Percentiles rank a stretch among this genome's conserved stretches.
These are phyloP conservation scores for Ogataea ramenticola DNA, from an alignment of 805 yeast species.

Conservation along the genomic window DNA sequence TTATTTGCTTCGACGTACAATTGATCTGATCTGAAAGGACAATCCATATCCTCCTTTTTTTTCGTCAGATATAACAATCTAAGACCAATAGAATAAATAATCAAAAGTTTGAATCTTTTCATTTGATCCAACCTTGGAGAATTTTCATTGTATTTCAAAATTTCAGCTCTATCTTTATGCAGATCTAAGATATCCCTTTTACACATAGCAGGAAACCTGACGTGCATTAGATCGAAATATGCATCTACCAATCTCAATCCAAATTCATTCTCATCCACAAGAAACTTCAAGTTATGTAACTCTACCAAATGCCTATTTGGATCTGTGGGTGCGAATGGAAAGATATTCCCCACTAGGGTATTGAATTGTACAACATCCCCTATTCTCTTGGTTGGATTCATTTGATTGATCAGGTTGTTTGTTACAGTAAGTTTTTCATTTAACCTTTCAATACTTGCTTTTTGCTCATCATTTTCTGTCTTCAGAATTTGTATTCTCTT, in stretches of 20 bases:
- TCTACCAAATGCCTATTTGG: too few relatives aligned
- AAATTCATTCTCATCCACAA: constrained; percentile 8
- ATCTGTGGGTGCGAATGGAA: background rate
- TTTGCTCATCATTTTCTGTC: background rate
- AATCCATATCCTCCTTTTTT: background rate
- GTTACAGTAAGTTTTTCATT: background rate
- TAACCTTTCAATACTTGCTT: background rate
- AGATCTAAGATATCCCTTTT: constrained; percentile 2
- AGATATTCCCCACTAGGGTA: background rate
- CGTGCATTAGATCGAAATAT: constrained; percentile 9
- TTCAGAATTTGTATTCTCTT: background rate
- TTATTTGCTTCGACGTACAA: constrained; percentile 9
- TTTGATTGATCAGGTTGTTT: too few relatives aligned
- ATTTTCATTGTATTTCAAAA: constrained; percentile 2
- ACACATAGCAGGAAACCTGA: constrained; percentile 13
- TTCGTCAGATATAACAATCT: constrained; percentile 1
- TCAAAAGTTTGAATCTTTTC: constrained; percentile 7
- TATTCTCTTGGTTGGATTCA: background rate
- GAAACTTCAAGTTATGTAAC: background rate
- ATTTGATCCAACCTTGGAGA: constrained; percentile 5
- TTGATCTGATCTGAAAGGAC: background rate
- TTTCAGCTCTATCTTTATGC: constrained; percentile 7
- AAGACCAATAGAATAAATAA: constrained; percentile 15
- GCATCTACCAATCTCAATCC: constrained; percentile 5
- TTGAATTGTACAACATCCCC: background rate